Evolutionary conservation across 1,139 yeast species (phyloP), one percentile per base, ranked within the genome.

Genomic region (Diutina ranongensis): DNA sequence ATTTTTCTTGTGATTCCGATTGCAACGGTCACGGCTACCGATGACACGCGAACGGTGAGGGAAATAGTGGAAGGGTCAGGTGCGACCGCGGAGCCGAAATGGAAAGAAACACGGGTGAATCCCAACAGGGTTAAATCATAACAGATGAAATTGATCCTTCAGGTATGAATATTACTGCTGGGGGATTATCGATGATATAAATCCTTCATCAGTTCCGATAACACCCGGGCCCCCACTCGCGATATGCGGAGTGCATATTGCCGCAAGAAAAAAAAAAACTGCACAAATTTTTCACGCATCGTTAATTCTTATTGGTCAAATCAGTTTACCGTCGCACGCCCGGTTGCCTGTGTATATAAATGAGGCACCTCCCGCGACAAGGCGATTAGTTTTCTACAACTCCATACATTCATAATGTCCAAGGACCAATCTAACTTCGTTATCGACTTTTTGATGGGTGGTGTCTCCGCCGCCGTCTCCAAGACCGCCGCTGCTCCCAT

Each of bases 401-500:
- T 38, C 32, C 42, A 38, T 38, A 38, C 32, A 38, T 38, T 38
- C 42, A 38, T 36, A 22, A 38, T 38, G 42, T 25, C 32, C 21
- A 16, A 22, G n/a, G 32, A 38, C 31, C 12, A 34, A 8, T 38
- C 42, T 19, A 38, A 38, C 42, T 52, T 52, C 48, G 35, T 52
- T 45, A 47, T 51, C 61, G 82, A 78, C 65, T 78, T 78, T 74
- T 59, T 78, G 65, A 78, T 80, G 86, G 87, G 86, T 64, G 87
- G 88, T 77, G 83, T 81, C 54, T 80, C 88, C 65, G 88, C 88
- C 68, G 88, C 88, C 59, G 81, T 81, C 71, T 78, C 87, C 54
- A 81, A 81, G 79, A 81, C 88, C 52, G 86, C 85, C 52, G 88
- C 88, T 57, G 88, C 88, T 57, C 88, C 88, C 68, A 81, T 81